phyloP scores from a whole-genome alignment of 345 rosid genomes.

The Balakata baccata region DNA sequence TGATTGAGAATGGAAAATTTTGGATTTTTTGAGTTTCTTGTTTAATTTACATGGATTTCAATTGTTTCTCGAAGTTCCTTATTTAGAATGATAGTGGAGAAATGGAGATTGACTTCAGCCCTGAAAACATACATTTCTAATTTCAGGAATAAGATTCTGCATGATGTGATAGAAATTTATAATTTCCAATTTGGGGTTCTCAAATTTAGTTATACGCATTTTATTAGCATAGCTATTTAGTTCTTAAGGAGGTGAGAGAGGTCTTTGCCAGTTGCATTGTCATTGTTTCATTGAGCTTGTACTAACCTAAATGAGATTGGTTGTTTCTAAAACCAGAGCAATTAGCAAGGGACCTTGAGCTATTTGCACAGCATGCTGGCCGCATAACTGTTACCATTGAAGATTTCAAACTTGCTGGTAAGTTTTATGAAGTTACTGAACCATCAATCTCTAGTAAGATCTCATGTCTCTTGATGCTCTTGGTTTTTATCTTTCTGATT shows the following conservation, averaged over 20 bases:
- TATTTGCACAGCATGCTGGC: conserved; percentile 86
- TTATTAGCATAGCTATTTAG: neutral
- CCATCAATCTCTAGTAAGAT: neutral
- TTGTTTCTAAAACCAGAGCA: too few species aligned
- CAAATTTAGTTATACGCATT: neutral
- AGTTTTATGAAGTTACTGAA: conserved; percentile 13
- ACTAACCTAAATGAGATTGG: conserved; percentile 14
- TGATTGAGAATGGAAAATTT: too few species aligned
- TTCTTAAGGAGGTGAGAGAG: neutral
- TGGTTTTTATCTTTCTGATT: conserved; percentile 3
- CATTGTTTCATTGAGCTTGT: neutral
- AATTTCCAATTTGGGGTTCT: too few species aligned
- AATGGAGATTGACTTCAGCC: too few species aligned
- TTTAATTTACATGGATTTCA: too few species aligned
- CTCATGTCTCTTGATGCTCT: too few species aligned
- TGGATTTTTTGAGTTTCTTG: too few species aligned
- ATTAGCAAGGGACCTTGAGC: conserved; percentile 73
- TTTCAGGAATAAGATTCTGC: neutral
- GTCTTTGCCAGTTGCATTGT: too few species aligned
- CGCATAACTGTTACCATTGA: conserved; percentile 80
- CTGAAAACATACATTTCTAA: neutral
- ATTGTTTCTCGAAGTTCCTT: too few species aligned
- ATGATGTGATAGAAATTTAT: too few species aligned
- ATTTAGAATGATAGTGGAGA: too few species aligned
- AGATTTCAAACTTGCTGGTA: conserved; percentile 80